Conservation (phyloP, 768 basidiomycete genomes). For the Fibroporia radiculosa region DNA sequence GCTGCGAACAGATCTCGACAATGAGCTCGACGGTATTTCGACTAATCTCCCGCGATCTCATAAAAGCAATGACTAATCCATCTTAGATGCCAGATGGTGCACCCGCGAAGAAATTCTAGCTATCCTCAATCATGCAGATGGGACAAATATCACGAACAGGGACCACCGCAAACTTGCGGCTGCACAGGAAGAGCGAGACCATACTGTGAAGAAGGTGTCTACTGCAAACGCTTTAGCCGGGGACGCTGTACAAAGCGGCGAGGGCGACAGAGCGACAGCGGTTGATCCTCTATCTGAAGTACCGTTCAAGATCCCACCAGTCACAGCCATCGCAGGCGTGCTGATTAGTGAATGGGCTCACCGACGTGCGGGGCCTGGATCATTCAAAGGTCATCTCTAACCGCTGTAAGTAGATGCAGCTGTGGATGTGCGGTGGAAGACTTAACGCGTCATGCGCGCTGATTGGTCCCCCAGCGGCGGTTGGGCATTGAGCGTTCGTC, state of each 20-base stretch:
- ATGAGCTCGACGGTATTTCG: slow-evolving; percentile 78
- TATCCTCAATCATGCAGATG: slow-evolving; percentile 51
- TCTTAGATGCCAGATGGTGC: slow-evolving; percentile 83
- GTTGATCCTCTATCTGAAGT: slow-evolving; percentile 12
- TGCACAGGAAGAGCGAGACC: slow-evolving; percentile 7
- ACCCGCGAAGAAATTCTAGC: slow-evolving; percentile 65
- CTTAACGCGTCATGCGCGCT: too few species aligned
- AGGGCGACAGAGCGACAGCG: neutral
- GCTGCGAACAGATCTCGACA: slow-evolving; percentile 84
- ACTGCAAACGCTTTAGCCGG: slow-evolving; percentile 1
- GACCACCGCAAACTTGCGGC: slow-evolving; percentile 46
- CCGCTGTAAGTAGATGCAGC: neutral
- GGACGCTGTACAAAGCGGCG: neutral
- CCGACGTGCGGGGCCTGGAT: slow-evolving; percentile 32
- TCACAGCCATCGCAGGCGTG: slow-evolving; percentile 80
- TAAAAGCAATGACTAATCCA: neutral
- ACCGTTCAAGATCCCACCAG: slow-evolving; percentile 66
- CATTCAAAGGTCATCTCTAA: neutral
- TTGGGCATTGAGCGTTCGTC: too few species aligned
- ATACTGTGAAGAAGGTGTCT: neutral
- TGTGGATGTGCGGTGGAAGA: too few species aligned
- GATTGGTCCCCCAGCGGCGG: too few species aligned
- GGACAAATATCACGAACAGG: slow-evolving; percentile 37
- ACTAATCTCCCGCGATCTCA: neutral
- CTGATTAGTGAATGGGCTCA: slow-evolving; percentile 79